Percentiles rank a stretch among this genome's conserved stretches.
These are phyloP conservation scores for Ceratocystis huliohia DNA, from an alignment of 2,329 filamentous ascomycete genomes.

Conservation along the genomic window DNA sequence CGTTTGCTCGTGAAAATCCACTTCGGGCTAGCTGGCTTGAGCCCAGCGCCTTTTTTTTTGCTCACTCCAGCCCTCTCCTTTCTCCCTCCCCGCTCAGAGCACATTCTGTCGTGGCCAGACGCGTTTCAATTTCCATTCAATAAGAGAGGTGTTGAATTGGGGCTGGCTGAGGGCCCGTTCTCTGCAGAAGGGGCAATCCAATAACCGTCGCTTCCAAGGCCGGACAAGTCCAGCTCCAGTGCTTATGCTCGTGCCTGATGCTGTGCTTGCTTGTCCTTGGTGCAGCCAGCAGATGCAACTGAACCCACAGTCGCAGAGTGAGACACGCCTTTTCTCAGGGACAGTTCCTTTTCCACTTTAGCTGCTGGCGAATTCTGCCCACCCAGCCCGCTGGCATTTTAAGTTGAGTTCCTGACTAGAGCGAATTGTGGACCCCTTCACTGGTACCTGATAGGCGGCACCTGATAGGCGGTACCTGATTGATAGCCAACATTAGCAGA, in stretches of 20 bases:
- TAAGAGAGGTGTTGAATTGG: not conserved
- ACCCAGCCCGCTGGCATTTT: not conserved
- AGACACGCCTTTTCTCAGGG: not conserved
- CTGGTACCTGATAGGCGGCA: too few species aligned
- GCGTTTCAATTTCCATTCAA: constrained; percentile 7
- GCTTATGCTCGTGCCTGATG: not conserved
- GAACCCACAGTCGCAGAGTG: not conserved
- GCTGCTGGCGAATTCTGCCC: too few species aligned
- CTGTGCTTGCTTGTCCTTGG: not conserved
- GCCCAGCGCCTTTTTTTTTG: constrained; percentile 6
- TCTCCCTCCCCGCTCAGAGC: not conserved
- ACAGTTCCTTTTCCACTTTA: not conserved
- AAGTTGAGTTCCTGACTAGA: constrained; percentile 1
- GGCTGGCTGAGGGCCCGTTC: not conserved
- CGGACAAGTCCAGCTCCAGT: not conserved
- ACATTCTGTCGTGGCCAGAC: constrained; percentile 10
- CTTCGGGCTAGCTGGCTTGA: constrained; percentile 7
- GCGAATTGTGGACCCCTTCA: not conserved
- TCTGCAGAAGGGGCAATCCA: not conserved
- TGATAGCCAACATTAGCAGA: not conserved
- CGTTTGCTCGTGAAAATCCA: not conserved
- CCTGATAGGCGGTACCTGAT: not conserved
- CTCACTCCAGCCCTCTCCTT: not conserved
- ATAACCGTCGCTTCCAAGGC: not conserved
- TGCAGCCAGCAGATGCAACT: not conserved